phyloP scores from a whole-genome alignment of 2,329 filamentous ascomycete species.

The Colletotrichum endophyticum region DNA sequence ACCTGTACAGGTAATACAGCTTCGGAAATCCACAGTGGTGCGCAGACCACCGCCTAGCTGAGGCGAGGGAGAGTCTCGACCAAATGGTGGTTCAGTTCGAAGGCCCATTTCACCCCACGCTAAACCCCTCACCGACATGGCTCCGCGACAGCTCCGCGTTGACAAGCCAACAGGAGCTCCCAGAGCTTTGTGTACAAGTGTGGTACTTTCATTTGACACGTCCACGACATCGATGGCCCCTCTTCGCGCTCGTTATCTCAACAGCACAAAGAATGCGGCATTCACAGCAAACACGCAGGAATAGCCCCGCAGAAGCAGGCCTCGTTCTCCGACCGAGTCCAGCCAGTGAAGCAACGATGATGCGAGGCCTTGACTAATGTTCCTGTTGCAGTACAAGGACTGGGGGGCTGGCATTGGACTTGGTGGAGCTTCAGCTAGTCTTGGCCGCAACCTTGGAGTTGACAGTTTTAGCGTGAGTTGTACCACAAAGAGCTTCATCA shows the following conservation, averaged over 20 bases:
- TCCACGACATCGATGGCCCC: neutral
- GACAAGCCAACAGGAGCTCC: neutral
- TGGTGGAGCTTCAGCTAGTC: neutral
- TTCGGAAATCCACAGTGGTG: neutral
- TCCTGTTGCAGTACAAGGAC: neutral
- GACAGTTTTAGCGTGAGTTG: neutral
- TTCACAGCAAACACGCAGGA: neutral
- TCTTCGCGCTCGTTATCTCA: neutral
- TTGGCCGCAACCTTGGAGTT: conserved; percentile 5
- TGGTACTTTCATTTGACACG: neutral
- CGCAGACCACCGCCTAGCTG: neutral
- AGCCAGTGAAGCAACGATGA: neutral
- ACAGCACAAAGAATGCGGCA: neutral
- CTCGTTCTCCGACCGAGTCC: neutral
- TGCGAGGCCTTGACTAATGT: conserved; percentile 18
- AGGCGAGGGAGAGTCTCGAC: neutral
- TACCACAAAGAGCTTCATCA: neutral
- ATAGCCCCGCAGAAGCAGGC: neutral
- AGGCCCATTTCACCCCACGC: neutral
- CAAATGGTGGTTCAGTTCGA: neutral
- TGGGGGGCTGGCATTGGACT: neutral
- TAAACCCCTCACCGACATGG: conserved; percentile 1
- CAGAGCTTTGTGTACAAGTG: neutral
- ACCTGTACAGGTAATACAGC: neutral
- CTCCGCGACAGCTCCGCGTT: neutral